Conservation (phyloP, 371 early-diverging fungal species). For the Capniomyces stellatus region DNA sequence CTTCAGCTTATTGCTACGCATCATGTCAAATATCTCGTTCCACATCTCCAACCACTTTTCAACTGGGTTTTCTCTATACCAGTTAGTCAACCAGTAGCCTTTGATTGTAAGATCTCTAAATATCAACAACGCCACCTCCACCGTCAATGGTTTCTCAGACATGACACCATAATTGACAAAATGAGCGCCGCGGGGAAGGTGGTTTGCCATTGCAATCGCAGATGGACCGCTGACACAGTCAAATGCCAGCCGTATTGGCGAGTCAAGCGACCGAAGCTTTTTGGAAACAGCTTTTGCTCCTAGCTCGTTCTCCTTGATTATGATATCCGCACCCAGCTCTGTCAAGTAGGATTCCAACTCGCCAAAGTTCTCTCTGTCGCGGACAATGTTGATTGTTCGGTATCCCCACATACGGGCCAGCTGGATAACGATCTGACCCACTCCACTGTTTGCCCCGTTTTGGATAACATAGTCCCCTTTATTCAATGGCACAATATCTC, state of each 20-base stretch:
- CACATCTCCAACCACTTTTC: slow-evolving; percentile 12
- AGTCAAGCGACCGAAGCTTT: slow-evolving; percentile 14
- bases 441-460: slow-evolving; percentile 82
- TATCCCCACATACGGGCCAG: slow-evolving; percentile 60
- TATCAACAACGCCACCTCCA: slow-evolving; percentile 66
- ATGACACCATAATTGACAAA: slow-evolving; percentile 79
- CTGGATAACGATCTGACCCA: slow-evolving; percentile 89
- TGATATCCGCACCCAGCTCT: slow-evolving; percentile 57
- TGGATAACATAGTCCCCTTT: slow-evolving; percentile 78
- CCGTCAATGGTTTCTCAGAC: slow-evolving; percentile 36
- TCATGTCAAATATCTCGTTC: slow-evolving; percentile 11
- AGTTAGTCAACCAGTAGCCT: slow-evolving; percentile 91
- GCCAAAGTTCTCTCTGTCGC: slow-evolving; percentile 53
- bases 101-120: slow-evolving; percentile 59
- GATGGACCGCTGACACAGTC: slow-evolving; percentile 84
- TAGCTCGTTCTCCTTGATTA: slow-evolving; percentile 41
- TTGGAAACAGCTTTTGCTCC: slow-evolving; percentile 23
- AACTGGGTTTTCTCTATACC: slow-evolving; percentile 32
- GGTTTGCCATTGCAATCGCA: slow-evolving; percentile 55
- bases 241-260: slow-evolving; percentile 44
- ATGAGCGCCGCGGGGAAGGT: slow-evolving; percentile 14
- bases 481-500: slow-evolving; percentile 56
- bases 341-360: slow-evolving; percentile 32
- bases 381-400: slow-evolving; percentile 74
- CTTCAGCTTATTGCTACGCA: background rate